A percentile compares a stretch with the other conserved stretches of the same genome.
These are phyloP conservation scores for Tardiomyces depauwii DNA, from an alignment of 1,139 yeast species.

Conservation along the genomic window DNA sequence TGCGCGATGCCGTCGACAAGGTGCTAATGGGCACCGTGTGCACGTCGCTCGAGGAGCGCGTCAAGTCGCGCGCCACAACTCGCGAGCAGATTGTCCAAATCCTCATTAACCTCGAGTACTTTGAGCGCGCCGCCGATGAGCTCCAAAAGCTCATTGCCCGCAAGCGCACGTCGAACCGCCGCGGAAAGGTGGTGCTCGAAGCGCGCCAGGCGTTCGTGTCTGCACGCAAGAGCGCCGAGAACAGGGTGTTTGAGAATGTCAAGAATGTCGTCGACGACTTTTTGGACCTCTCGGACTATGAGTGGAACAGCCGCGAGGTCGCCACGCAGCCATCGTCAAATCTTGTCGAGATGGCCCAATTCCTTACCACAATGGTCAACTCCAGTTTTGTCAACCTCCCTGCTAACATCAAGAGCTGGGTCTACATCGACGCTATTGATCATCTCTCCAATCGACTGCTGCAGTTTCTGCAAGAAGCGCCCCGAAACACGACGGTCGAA, in stretches of 20 bases:
- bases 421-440: conserved; percentile 80
- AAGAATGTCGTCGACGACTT: conserved; percentile 72
- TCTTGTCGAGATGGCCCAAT: conserved; percentile 78
- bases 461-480: conserved; percentile 44
- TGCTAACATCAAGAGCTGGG: conserved; percentile 59
- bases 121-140: conserved; percentile 43
- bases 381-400: conserved; percentile 84
- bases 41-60: conserved; percentile 50
- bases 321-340: conserved; percentile 61
- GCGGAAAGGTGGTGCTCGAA: conserved; percentile 31
- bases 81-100: conserved; percentile 90
- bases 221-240: conserved; percentile 68
- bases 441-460: conserved; percentile 66
- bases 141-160: conserved; percentile 31
- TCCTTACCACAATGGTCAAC: conserved; percentile 73
- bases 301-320: conserved; percentile 50
- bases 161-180: conserved; percentile 25
- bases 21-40: conserved; percentile 64
- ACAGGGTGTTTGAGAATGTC: conserved; percentile 53
- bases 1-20: conserved; percentile 49
- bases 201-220: conserved; percentile 46
- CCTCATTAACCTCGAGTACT: conserved; percentile 77
- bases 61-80: conserved; percentile 47
- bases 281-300: conserved; percentile 76
- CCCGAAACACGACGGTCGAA: conserved; percentile 26